Evolutionary conservation across 2,329 filamentous ascomycete genomes (phyloP), one percentile per base, ranked within the genome.

Genomic region (Fusarium anthophilum): DNA sequence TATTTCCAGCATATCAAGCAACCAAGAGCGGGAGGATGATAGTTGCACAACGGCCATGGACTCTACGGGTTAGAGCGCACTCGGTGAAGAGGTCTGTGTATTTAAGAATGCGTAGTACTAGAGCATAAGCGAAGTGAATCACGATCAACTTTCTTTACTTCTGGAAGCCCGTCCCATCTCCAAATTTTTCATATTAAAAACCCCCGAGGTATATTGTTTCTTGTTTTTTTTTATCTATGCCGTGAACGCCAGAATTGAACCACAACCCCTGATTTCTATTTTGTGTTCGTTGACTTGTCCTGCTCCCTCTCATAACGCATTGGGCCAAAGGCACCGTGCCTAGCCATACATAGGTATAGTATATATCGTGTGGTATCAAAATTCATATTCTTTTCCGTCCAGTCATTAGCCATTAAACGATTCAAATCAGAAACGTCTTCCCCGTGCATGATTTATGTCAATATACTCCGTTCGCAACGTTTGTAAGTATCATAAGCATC

Each of bases 371-470:
- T 76, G 78, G 78, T 80, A 80, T 80, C 77, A 75, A 75, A 66
- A 65, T 65, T 60, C 70, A 61, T 73, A 69, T 74, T 60, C 73
- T 68, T 75, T 72, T 70, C 71, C 77, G 63, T 81, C 69, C 69
- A 76, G 59, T 80, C 79, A 78, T 81, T 77, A 80, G 65, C 75
- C 78, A 77, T 81, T 76, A 78, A 67, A 57, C 59, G 70, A 54
- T 70, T 44, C 37, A 51, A 66, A 57, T 63, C 60, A 63, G 60
- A 41, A 44, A 58, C 37, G 37, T 61, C 30, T 50, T 24, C 38
- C 32, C 30, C 41, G 32, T 32, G 28, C 24, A 30, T 22, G 56
- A 28, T 45, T 41, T 44, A 35, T 39, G 44, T 22, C 39, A 45
- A 39, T 56, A 45, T 54, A 47, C 54, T 48, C 30, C 55, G 43